Evolutionary conservation across 2,329 filamentous ascomycete genomes (phyloP).

Genomic region (Chlorencoelia australis): DNA sequence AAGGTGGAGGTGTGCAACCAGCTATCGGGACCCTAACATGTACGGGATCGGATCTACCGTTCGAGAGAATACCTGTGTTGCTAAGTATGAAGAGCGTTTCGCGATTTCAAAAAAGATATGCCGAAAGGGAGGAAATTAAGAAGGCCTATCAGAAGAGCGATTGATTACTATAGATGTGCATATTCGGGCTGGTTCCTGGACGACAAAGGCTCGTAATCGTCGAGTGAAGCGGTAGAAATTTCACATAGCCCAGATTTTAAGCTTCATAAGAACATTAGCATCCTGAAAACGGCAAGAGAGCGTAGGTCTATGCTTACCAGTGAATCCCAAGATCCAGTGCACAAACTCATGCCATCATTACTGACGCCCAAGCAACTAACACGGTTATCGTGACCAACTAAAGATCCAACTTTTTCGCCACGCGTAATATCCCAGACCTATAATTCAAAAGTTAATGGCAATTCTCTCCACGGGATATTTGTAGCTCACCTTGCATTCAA

Average conservation of each 20-base stretch:
- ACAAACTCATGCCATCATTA: conserved; percentile 98
- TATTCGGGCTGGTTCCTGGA: too few relatives aligned
- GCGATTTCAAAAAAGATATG: conserved; percentile 39
- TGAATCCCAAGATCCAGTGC: conserved; percentile 99
- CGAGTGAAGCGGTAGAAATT: conserved; percentile 8
- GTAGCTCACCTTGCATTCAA: conserved; percentile 88
- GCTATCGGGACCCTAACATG: conserved; percentile 14
- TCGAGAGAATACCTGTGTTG: conserved; percentile 25
- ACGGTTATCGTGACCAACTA: conserved; percentile 96
- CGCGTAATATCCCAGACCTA: conserved; percentile 97
- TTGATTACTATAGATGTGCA: too few relatives aligned
- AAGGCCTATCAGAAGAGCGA: conserved; percentile 30
- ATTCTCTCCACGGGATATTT: not conserved
- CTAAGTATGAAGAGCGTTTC: conserved; percentile 32
- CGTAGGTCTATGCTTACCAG: conserved; percentile 52
- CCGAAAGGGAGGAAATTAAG: conserved; percentile 33
- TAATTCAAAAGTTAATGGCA: conserved; percentile 11
- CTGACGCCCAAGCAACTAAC: conserved; percentile 98
- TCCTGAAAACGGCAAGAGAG: not conserved
- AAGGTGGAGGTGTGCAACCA: conserved; percentile 24
- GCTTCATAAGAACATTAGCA: conserved; percentile 36
- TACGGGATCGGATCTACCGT: conserved; percentile 15
- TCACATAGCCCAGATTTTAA: conserved; percentile 73
- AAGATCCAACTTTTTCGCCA: conserved; percentile 91
- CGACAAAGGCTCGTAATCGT: conserved; percentile 7